Percentiles rank a stretch among this genome's conserved stretches.
Conservation (phyloP, 1,284 basidiomycete species). For the Sanghuangporus baumii region DNA sequence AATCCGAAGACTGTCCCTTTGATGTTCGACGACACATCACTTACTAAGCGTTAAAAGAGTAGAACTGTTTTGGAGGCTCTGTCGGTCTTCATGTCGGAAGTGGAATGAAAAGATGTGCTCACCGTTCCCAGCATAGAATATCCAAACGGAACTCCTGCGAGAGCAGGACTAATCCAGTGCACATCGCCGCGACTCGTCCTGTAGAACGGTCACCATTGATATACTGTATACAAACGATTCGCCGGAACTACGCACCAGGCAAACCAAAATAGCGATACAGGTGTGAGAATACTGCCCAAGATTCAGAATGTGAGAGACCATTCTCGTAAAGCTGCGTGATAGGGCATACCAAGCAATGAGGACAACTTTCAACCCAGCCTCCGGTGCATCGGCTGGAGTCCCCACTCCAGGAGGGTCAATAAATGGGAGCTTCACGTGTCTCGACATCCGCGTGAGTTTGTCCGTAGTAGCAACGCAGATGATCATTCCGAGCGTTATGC, state of each 20-base stretch:
- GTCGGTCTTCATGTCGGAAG: not conserved
- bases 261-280: conserved; percentile 28
- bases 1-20: not conserved
- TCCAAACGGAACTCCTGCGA: conserved; percentile 26
- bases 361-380: conserved; percentile 20
- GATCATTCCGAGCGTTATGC: conserved; percentile 21
- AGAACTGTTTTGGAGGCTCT: conserved; percentile 4
- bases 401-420: conserved; percentile 18
- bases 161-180: conserved; percentile 26
- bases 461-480: conserved; percentile 14
- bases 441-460: conserved; percentile 7
- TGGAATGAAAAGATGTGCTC: not conserved
- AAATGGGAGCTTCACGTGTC: conserved; percentile 20
- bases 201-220: not conserved
- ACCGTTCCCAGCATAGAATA: conserved; percentile 22
- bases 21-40: not conserved
- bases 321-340: not conserved
- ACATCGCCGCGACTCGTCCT: conserved; percentile 26
- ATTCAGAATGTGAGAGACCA: not conserved
- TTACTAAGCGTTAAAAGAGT: conserved; percentile 18
- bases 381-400: conserved; percentile 15
- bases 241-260: conserved; percentile 23
- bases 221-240: not conserved
- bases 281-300: conserved; percentile 17
- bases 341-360: conserved; percentile 17